Base-by-base conservation (phyloP, 257 asterid genomes). In the Solanum bulbocastanum region DNA sequence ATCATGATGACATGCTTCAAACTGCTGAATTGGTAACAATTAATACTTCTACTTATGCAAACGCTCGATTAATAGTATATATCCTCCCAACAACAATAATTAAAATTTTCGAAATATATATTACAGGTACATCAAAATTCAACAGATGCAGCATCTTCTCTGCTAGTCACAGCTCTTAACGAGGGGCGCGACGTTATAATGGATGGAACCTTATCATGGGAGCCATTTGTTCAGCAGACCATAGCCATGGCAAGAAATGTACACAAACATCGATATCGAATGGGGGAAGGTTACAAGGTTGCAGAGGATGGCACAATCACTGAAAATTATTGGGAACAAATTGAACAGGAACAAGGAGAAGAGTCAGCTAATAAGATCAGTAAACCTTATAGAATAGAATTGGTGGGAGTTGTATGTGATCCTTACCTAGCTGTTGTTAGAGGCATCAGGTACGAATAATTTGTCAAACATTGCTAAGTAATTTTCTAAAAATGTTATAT, bases 121-220 rank as follows among this genome's bases (percentile, higher is more conserved):
- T 27, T 20, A 65, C 86, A 96, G 99, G 99, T 97, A 86, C 99
- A 97, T 89, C 98, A 95, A 89, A 93, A 97, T 30, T 97, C 99
- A 1, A 97, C 98, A 0, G 98, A 97, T 87, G 99, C 99, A 37
- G 99, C 99, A 25, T 97, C 99, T 4, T 97, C 99, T 1, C 95
- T 97, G 44, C 92, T 97, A 10, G 99, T 97, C 14, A 97, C 98
- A 0, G 98, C 99, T 1, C 90, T 97, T 5, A 97, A 97, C 35
- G 98, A 97, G 87, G 99, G 99, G 25, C 98, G 98, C 1, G 99
- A 97, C 16, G 99, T 97, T 90, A 95, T 97, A 88, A 95, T 97
- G 99, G 99, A 97, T 35, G 99, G 99, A 58, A 97, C 99, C 11
- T 90, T 97, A 2, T 95, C 99, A 9, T 97, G 99, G 99, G 98